Evolutionary conservation across 2,329 filamentous ascomycete genomes (phyloP).

Genomic region (Apiospora pterosperma): DNA sequence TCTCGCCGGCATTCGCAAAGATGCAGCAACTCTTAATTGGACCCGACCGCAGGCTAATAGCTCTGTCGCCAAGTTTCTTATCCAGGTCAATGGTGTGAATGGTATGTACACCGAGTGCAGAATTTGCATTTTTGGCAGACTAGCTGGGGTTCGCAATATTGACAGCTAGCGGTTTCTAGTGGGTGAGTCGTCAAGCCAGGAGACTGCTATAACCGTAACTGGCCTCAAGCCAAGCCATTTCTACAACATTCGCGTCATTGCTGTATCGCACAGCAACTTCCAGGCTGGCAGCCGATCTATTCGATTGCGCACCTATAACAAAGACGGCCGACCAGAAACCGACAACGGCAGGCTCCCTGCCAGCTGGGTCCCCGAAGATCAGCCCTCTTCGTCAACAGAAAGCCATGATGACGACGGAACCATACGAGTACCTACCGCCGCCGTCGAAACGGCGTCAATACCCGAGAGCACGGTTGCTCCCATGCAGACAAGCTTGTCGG

Average conservation of each 20-base stretch:
- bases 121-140: not conserved
- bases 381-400: slow-evolving; percentile 37
- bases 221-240: slow-evolving; percentile 83
- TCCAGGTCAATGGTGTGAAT: slow-evolving; percentile 90
- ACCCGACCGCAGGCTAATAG: slow-evolving; percentile 64
- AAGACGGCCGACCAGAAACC: slow-evolving; percentile 60
- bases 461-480: slow-evolving; percentile 59
- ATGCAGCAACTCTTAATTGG: slow-evolving; percentile 90
- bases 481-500: slow-evolving; percentile 51
- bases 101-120: slow-evolving; percentile 48
- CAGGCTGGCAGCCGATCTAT: slow-evolving; percentile 85
- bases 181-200: slow-evolving; percentile 76
- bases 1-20: slow-evolving; percentile 81
- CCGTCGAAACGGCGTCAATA: slow-evolving; percentile 58
- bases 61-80: slow-evolving; percentile 79
- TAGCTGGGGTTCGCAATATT: slow-evolving; percentile 7
- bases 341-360: slow-evolving; percentile 54
- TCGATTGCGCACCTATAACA: slow-evolving; percentile 72
- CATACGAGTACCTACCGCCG: slow-evolving; percentile 47
- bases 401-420: slow-evolving; percentile 47
- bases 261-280: slow-evolving; percentile 88
- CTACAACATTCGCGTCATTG: slow-evolving; percentile 91
- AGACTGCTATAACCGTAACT: slow-evolving; percentile 87
- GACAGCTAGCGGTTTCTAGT: slow-evolving; percentile 46
- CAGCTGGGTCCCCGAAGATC: slow-evolving; percentile 52